Base-by-base conservation (phyloP, 2,329 filamentous ascomycete species). In the Penicillium concentricum region DNA sequence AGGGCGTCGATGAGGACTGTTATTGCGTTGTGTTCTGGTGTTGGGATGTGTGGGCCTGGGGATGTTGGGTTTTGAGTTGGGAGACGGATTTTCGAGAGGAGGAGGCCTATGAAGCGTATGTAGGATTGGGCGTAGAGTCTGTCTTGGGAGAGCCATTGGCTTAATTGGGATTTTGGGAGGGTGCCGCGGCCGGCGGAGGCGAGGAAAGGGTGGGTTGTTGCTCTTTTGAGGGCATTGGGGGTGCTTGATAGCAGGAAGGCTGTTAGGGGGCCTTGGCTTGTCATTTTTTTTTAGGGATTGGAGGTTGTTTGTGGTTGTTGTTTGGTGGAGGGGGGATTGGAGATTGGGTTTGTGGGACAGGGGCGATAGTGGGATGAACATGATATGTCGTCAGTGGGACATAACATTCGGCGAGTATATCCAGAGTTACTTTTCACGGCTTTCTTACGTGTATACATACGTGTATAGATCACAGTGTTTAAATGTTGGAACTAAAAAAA, bases 121-220 rank as follows among this genome's bases (percentile, higher is more conserved):
- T 90, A 89, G 49, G 84, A 83, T 61, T 89, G 86, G 34, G 87
- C 85, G 73, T 90, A 89, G 57, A 91, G 82, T 9, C 85, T 79
- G 72, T 91, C 88, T 71, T 90, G 88, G 13, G 85, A 83, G 42
- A 91, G 83, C 88, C 88, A 91, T 70, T 81, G 79, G 20, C 82
- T 81, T 12, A 91, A 76, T 1, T 79, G 74, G 0, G 77, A 67
- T 47, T 84, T 84, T 18, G 82, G 76, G 18, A 89, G 76, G 0
- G 80, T 82, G 22, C 88, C 88, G 54, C 80, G 78, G 15, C 87
- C 87, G 6, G 88, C 87, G 46, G 84, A 80, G 12, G 77, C 78
- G 50, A 91, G 83, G 73, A 91, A 91, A 0, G 84, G 79, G 52
- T 86, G 82, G 58, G 87, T 85, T 0, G 87, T 90, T 12, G 88